These are phyloP conservation scores for Thermomucor indicae-seudaticae DNA, from an alignment of 371 early-diverging fungal genomes.

Conservation along the genomic window DNA sequence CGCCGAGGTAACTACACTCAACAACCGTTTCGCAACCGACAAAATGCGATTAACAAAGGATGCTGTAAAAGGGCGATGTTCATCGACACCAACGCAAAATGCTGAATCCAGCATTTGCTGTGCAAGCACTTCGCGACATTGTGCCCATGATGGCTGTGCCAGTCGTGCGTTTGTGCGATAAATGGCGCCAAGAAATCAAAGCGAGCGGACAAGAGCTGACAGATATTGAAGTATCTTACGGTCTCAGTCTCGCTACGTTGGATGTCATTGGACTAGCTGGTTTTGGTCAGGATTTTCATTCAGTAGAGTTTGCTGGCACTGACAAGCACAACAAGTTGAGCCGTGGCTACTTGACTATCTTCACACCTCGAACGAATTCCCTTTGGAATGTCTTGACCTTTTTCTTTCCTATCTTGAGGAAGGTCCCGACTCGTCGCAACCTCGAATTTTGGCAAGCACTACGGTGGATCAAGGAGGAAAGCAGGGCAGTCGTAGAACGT, in stretches of 20 bases:
- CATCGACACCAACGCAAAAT: constrained; percentile 66
- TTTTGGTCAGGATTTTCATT: constrained; percentile 31
- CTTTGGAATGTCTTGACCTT: constrained; percentile 26
- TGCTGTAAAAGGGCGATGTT: constrained; percentile 41
- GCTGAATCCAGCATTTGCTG: constrained; percentile 63
- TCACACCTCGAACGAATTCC: constrained; percentile 10
- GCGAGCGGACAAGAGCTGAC: neutral
- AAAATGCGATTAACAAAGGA: no score
- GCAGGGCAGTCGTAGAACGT: constrained; percentile 34
- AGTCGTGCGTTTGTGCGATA: constrained; percentile 22
- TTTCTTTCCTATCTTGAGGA: constrained; percentile 30
- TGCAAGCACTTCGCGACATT: constrained; percentile 42
- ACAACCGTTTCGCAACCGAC: no score
- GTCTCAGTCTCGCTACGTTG: constrained; percentile 36
- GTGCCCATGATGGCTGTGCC: constrained; percentile 41
- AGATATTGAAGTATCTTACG: constrained; percentile 27
- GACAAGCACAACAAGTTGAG: constrained; percentile 31
- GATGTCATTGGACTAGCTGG: constrained; percentile 49
- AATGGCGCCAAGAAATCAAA: constrained; percentile 23
- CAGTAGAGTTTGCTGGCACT: constrained; percentile 13
- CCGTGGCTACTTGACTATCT: constrained; percentile 42
- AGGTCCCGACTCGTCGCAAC: constrained; percentile 38
- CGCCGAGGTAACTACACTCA: constrained; percentile 30
- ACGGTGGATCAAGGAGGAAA: constrained; percentile 32
- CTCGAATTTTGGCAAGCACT: neutral